Percentiles rank a stretch among this genome's conserved stretches.
Conservation (phyloP, 1,139 yeast species). For the Yamadazyma sp. region DNA sequence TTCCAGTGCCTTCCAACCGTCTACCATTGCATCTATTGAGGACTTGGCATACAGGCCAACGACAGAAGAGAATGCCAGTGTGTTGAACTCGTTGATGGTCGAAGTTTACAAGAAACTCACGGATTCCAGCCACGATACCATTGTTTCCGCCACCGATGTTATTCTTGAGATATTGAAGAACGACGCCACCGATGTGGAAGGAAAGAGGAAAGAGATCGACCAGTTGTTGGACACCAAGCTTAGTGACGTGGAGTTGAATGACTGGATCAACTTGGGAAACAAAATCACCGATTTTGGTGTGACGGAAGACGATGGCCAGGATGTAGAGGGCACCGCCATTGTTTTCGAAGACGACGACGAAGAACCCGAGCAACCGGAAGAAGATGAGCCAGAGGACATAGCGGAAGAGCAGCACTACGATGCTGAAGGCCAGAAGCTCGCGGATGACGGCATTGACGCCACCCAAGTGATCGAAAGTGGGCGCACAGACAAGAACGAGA, state of each 20-base stretch:
- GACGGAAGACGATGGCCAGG: conserved; percentile 26
- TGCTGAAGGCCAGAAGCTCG: conserved; percentile 8
- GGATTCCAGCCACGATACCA: conserved; percentile 44
- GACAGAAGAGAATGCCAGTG: conserved; percentile 9
- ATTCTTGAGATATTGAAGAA: conserved; percentile 60
- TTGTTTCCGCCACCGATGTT: conserved; percentile 65
- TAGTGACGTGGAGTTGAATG: conserved; percentile 50
- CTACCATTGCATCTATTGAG: conserved; percentile 11
- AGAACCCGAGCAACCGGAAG: conserved; percentile 22
- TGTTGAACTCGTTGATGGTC: conserved; percentile 22
- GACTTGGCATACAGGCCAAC: conserved; percentile 17
- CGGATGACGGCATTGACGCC: conserved; percentile 7
- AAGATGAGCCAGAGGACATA: conserved; percentile 19
- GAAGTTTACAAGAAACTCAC: conserved; percentile 31
- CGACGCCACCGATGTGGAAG: conserved; percentile 28
- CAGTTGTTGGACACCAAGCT: conserved; percentile 48
- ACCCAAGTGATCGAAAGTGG: conserved; percentile 9
- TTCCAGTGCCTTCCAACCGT: background rate
- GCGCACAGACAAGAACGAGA: conserved; percentile 2
- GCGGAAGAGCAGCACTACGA: conserved; percentile 3
- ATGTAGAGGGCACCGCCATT: conserved; percentile 23
- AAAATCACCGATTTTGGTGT: conserved; percentile 57
- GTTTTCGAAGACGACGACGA: conserved; percentile 30
- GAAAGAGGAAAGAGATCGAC: conserved; percentile 36
- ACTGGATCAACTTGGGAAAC: conserved; percentile 50